phyloP scores from a whole-genome alignment of 2,329 filamentous ascomycete species.

The Monilinia polystroma region DNA sequence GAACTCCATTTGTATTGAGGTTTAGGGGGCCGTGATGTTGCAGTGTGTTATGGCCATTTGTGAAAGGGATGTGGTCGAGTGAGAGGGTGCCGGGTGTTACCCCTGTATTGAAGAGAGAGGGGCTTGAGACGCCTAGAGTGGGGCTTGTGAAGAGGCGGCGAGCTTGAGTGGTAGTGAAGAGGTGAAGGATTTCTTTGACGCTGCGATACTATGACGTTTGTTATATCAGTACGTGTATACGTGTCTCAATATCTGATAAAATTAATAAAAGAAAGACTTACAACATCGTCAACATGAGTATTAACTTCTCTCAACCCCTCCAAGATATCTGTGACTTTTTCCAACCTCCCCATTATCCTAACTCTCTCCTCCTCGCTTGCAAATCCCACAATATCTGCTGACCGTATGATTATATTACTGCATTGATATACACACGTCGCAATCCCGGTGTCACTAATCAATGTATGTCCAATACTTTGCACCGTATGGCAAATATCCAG shows the following conservation, averaged over 20 bases:
- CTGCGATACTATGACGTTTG: slow-evolving; percentile 1
- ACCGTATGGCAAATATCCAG: slow-evolving; percentile 20
- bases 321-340: slow-evolving; percentile 5
- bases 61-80: background rate
- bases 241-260: too few species aligned
- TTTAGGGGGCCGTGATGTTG: background rate
- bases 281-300: slow-evolving; percentile 19
- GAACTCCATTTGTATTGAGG: background rate
- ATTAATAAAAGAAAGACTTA: background rate
- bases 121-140: background rate
- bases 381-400: slow-evolving; percentile 14
- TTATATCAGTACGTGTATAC: background rate
- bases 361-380: slow-evolving; percentile 4
- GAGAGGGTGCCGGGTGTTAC: slow-evolving; percentile 6
- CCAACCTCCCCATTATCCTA: slow-evolving; percentile 10
- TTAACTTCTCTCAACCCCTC: slow-evolving; percentile 21
- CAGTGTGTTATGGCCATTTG: background rate
- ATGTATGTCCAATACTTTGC: slow-evolving; percentile 19
- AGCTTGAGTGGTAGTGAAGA: background rate
- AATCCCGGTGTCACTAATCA: slow-evolving; percentile 20
- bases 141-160: slow-evolving; percentile 5
- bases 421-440: slow-evolving; percentile 19
- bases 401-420: slow-evolving; percentile 21
- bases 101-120: background rate
- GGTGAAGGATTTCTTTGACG: slow-evolving; percentile 15